Conservation (phyloP, 768 basidiomycete genomes). For the Hypsizygus marmoreus region DNA sequence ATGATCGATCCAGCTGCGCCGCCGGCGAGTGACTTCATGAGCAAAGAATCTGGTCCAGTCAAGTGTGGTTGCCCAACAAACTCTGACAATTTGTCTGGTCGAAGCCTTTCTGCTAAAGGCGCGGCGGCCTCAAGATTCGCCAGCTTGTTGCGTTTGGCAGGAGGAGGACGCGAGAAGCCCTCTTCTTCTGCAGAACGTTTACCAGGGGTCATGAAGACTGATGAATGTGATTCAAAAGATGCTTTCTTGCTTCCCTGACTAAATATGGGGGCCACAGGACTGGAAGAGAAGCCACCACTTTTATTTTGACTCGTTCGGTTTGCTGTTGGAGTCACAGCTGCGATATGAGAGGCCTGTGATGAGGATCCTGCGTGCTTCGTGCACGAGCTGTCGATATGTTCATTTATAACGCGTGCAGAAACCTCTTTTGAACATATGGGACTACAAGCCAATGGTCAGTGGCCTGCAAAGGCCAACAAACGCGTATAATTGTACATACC, state of each 20-base stretch:
- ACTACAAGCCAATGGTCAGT: constrained; percentile 27
- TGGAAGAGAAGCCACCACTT: constrained; percentile 15
- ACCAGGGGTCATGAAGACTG: constrained; percentile 2
- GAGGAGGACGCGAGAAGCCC: constrained; percentile 3
- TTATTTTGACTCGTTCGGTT: constrained; percentile 15
- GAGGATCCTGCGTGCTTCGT: constrained; percentile 18
- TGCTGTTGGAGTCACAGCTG: constrained; percentile 12
- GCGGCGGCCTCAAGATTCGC: constrained; percentile 27
- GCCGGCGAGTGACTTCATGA: constrained; percentile 52
- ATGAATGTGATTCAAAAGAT: constrained; percentile 12
- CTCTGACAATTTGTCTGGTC: constrained; percentile 63
- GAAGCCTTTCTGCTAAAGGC: constrained; percentile 73
- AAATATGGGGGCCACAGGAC: constrained; percentile 47
- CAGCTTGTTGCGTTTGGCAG: constrained; percentile 22
- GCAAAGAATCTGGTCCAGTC: constrained; percentile 54
- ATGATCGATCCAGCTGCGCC: constrained; percentile 62
- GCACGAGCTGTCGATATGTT: constrained; percentile 53
- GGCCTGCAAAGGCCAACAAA: background rate
- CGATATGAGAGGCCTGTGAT: constrained; percentile 12
- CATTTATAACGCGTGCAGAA: constrained; percentile 44
- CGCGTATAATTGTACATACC: constrained; percentile 8
- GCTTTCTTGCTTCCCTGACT: constrained; percentile 20
- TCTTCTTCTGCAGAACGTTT: constrained; percentile 22
- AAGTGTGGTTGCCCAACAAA: constrained; percentile 76
- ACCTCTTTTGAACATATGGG: constrained; percentile 52